Conservation (phyloP, 805 yeast species). For the Soucietia sequanensis region DNA sequence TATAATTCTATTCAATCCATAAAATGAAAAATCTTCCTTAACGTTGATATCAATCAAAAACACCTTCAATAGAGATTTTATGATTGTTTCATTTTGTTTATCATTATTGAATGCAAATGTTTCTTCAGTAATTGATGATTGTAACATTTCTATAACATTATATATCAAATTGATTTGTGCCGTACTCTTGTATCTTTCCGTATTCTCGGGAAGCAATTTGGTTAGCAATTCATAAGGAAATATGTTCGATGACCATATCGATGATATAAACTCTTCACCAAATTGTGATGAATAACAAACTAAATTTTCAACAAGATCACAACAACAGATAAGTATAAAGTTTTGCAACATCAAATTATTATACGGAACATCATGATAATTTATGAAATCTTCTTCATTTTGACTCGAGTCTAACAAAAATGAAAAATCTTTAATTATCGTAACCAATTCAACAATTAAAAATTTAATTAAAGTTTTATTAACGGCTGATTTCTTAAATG, state of each 20-base stretch:
- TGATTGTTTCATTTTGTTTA: conserved; percentile 12
- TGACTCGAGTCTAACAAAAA: conserved; percentile 26
- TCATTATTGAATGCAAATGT: conserved; percentile 23
- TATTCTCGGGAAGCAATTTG: conserved; percentile 47
- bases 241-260: conserved; percentile 26
- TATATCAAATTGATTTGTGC: conserved; percentile 50
- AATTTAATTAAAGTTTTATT: conserved; percentile 26
- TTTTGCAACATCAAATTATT: conserved; percentile 42
- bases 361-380: conserved; percentile 31
- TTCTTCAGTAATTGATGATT: conserved; percentile 35
- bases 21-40: conserved; percentile 42
- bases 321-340: conserved; percentile 47
- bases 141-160: conserved; percentile 53
- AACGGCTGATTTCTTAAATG: conserved; percentile 64
- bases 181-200: conserved; percentile 37
- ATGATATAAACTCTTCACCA: conserved; percentile 16
- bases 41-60: conserved; percentile 42
- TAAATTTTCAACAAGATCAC: conserved; percentile 57
- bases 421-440: conserved; percentile 17
- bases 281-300: conserved; percentile 24
- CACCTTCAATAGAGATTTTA: conserved; percentile 33
- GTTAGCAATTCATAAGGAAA: conserved; percentile 31
- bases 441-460: conserved; percentile 14
- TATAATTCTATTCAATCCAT: conserved; percentile 52
- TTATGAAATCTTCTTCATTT: conserved; percentile 25